A percentile compares a stretch with the other conserved stretches of the same genome.
phyloP scores from a whole-genome alignment of 192 early-diverging fungal species.

The Podila epigama region DNA sequence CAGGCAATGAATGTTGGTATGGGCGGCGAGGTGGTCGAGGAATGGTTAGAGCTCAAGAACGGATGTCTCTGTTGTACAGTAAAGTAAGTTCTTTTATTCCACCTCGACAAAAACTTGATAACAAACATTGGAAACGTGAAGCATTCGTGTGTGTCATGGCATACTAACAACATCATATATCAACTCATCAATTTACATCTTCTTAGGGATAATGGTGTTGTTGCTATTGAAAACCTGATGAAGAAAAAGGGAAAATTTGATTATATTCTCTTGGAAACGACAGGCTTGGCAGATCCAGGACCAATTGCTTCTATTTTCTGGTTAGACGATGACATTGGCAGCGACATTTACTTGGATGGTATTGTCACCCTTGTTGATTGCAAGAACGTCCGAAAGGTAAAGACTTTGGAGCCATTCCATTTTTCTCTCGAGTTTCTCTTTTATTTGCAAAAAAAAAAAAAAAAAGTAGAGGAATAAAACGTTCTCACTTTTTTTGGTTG shows the following conservation, averaged over 20 bases:
- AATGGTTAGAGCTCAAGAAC: conserved; percentile 98
- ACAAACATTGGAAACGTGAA: no score
- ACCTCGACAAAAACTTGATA: no score
- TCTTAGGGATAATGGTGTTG: conserved; percentile 87
- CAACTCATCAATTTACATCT: background rate
- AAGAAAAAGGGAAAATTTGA: conserved; percentile 92
- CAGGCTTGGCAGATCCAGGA: conserved; percentile 78
- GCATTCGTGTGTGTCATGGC: no score
- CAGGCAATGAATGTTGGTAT: conserved; percentile 85
- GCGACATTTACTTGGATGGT: conserved; percentile 90
- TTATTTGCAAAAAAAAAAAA: no score
- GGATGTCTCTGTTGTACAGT: conserved; percentile 98
- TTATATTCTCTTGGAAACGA: conserved; percentile 96
- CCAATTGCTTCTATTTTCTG: conserved; percentile 97
- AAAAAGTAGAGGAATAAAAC: background rate
- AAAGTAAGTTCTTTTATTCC: conserved; percentile 64
- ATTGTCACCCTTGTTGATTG: conserved; percentile 90
- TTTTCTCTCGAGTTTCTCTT: background rate
- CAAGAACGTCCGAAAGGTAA: conserved; percentile 65
- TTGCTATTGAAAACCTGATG: conserved; percentile 94
- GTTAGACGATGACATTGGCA: conserved; percentile 93
- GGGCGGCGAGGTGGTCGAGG: conserved; percentile 86
- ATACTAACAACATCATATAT: no score
- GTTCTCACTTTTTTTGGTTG: conserved; percentile 2
- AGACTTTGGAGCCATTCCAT: background rate